Conservation (phyloP, 768 basidiomycete genomes). For the Macrolepiota albuminosa region DNA sequence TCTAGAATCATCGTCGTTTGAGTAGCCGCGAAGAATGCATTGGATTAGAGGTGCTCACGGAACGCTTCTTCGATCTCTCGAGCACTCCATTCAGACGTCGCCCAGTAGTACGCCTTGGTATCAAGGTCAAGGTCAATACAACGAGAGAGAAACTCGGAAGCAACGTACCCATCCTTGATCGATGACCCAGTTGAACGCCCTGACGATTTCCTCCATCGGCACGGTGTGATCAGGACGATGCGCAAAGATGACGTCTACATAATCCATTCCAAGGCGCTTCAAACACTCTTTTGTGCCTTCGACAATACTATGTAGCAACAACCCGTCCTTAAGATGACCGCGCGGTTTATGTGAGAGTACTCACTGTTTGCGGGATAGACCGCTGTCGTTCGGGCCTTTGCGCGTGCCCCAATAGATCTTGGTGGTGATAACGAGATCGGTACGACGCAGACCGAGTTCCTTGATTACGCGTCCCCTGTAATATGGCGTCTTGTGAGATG, state of each 20-base stretch:
- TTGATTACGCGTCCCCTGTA: conserved; percentile 65
- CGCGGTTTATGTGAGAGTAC: conserved; percentile 14
- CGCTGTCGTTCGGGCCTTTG: conserved; percentile 51
- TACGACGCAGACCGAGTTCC: conserved; percentile 61
- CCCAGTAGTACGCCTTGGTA: conserved; percentile 61
- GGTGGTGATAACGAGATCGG: conserved; percentile 73
- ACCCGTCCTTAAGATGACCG: neutral
- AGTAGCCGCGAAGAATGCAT: neutral
- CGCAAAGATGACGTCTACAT: conserved; percentile 70
- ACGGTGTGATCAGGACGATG: conserved; percentile 61
- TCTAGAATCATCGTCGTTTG: conserved; percentile 29
- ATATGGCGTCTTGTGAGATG: neutral
- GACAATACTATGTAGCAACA: conserved; percentile 43
- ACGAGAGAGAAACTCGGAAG: neutral
- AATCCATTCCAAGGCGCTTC: conserved; percentile 66
- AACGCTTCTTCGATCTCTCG: conserved; percentile 55
- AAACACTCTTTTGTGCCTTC: conserved; percentile 69
- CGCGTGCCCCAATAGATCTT: conserved; percentile 76
- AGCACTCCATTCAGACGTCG: conserved; percentile 67
- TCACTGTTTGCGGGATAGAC: conserved; percentile 57
- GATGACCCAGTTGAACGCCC: conserved; percentile 78
- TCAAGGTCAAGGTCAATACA: conserved; percentile 1
- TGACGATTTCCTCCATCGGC: conserved; percentile 74
- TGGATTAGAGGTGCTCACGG: conserved; percentile 26
- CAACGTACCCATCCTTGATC: conserved; percentile 57